phyloP scores from a whole-genome alignment of 2,329 filamentous ascomycete genomes.

The Daldinia sp. region DNA sequence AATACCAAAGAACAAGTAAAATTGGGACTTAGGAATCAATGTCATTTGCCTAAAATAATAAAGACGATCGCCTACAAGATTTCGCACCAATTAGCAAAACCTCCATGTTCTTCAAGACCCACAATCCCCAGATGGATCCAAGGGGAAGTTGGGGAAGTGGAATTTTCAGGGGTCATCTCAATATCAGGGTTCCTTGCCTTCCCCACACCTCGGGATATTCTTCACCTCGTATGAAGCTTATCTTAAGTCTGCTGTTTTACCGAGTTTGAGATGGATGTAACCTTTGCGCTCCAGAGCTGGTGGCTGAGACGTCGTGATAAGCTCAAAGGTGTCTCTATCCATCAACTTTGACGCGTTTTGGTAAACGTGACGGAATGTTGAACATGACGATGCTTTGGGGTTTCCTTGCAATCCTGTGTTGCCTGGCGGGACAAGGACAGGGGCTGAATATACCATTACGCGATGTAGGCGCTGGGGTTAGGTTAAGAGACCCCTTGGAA shows the following conservation, averaged over 20 bases:
- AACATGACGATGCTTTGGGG: not conserved
- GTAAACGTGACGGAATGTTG: not conserved
- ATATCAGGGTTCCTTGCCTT: conserved; percentile 14
- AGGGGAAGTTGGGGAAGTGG: conserved; percentile 33
- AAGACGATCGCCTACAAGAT: conserved; percentile 9
- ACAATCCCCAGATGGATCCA: conserved; percentile 14
- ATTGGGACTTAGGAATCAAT: not conserved
- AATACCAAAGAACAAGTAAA: not conserved
- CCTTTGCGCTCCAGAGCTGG: not conserved
- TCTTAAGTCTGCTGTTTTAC: not conserved
- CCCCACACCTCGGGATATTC: conserved; percentile 32
- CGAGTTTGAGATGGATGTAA: not conserved
- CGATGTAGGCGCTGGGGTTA: not conserved
- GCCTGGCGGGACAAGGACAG: not conserved
- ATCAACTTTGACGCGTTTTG: not conserved
- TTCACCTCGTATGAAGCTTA: conserved; percentile 5
- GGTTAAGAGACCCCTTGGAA: not conserved
- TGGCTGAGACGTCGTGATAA: too few species aligned
- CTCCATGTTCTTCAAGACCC: conserved; percentile 13
- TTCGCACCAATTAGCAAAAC: conserved; percentile 30
- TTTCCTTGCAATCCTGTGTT: not conserved
- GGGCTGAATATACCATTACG: not conserved
- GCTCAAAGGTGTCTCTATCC: not conserved
- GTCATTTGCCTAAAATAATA: conserved; percentile 1
- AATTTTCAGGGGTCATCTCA: conserved; percentile 18